phyloP scores from a whole-genome alignment of 179 eudicot species.

The Beta lomatogona region DNA sequence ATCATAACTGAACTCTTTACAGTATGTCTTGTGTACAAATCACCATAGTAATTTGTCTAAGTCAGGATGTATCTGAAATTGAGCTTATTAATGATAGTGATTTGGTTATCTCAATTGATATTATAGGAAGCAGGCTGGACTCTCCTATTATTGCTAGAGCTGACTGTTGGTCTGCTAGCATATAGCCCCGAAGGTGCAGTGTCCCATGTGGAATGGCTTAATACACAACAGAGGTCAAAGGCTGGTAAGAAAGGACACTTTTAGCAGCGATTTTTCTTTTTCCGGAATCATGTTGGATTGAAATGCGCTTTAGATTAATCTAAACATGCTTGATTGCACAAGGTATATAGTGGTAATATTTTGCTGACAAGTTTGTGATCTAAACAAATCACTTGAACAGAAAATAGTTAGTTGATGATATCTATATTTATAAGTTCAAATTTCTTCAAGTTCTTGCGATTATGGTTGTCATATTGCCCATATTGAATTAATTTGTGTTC shows the following conservation, averaged over 20 bases:
- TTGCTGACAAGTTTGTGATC: background rate
- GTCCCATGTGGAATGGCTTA: background rate
- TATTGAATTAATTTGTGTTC: too few relatives aligned
- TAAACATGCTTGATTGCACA: background rate
- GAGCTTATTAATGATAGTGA: background rate
- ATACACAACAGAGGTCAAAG: background rate
- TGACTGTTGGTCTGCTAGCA: background rate
- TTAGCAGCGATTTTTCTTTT: background rate
- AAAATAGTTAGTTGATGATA: background rate
- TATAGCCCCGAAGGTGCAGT: background rate
- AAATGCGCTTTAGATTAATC: background rate
- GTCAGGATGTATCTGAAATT: background rate
- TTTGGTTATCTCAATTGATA: background rate
- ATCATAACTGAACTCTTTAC: background rate
- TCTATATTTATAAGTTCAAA: background rate
- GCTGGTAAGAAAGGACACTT: background rate
- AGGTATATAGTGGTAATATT: background rate
- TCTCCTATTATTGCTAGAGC: too few relatives aligned
- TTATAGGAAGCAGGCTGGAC: too few relatives aligned
- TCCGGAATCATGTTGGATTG: background rate
- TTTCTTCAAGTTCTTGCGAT: too few relatives aligned
- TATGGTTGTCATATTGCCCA: too few relatives aligned
- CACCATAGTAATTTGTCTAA: background rate
- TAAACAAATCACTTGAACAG: background rate
- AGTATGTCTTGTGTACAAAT: background rate